These are phyloP conservation scores for Cyberlindnera lachancei DNA, from an alignment of 805 yeast species.

Conservation along the genomic window DNA sequence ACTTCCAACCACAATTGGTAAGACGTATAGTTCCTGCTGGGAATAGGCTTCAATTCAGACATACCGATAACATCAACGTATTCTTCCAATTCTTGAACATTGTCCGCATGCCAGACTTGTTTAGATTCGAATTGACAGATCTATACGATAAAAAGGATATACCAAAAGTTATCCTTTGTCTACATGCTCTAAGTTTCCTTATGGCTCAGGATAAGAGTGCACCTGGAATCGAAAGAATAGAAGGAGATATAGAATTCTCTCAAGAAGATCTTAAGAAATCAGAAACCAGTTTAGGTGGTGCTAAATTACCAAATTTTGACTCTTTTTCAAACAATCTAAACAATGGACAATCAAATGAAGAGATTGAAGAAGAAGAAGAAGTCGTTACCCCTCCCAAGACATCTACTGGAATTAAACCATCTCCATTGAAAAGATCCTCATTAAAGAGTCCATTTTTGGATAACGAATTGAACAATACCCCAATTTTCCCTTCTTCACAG, in stretches of 20 bases:
- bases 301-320: conserved; percentile 72
- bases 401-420: conserved; percentile 3
- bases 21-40: conserved; percentile 47
- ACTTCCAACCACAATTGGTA: conserved; percentile 60
- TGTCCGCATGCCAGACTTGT: conserved; percentile 77
- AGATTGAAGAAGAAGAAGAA: conserved; percentile 5
- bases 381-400: background rate
- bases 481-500: conserved; percentile 6
- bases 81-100: conserved; percentile 66
- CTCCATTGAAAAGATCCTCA: background rate
- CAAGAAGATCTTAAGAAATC: conserved; percentile 64
- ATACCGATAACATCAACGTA: conserved; percentile 85
- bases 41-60: conserved; percentile 75
- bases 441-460: conserved; percentile 17
- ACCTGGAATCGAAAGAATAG: conserved; percentile 54
- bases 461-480: conserved; percentile 2
- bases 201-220: conserved; percentile 47
- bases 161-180: conserved; percentile 89
- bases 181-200: conserved; percentile 80
- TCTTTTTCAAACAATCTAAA: conserved; percentile 39
- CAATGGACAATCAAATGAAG: conserved; percentile 34
- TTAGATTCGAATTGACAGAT: conserved; percentile 87
- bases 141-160: conserved; percentile 85
- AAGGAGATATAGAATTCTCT: conserved; percentile 54
- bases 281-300: conserved; percentile 56